A percentile compares a stretch with the other conserved stretches of the same genome.
phyloP scores from a whole-genome alignment of 306 rosid genomes.

The Aeschynomene evenia region DNA sequence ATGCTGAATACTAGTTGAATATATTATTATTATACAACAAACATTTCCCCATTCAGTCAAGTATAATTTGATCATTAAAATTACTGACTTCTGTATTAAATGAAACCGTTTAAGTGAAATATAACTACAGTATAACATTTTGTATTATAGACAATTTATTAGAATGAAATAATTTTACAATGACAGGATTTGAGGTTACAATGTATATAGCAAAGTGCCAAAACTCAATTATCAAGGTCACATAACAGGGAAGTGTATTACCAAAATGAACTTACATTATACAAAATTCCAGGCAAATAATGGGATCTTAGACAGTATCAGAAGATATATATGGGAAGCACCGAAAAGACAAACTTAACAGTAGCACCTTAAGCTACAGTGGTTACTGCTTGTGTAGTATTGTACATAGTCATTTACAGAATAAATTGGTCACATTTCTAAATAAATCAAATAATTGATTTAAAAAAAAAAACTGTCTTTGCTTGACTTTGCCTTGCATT shows the following conservation, averaged over 20 bases:
- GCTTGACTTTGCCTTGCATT: constrained; percentile 26
- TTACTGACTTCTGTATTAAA: too few species aligned
- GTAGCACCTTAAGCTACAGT: constrained; percentile 6
- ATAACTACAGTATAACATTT: too few species aligned
- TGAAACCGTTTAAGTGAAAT: too few species aligned
- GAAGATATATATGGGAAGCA: constrained; percentile 23
- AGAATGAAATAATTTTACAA: neutral
- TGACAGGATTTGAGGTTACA: neutral
- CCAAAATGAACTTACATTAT: constrained; percentile 21
- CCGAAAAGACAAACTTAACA: constrained; percentile 10
- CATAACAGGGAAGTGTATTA: neutral
- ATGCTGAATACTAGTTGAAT: too few species aligned
- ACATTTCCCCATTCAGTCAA: too few species aligned
- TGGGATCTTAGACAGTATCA: neutral
- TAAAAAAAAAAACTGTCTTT: neutral
- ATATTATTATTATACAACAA: too few species aligned
- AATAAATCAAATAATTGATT: constrained; percentile 37
- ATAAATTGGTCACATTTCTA: constrained; percentile 13
- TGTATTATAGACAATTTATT: too few species aligned
- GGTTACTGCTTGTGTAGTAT: constrained; percentile 13
- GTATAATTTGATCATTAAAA: too few species aligned
- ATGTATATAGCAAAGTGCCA: neutral
- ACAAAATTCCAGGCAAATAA: constrained; percentile 23
- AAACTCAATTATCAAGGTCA: neutral
- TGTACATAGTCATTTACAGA: constrained; percentile 28